Conservation (phyloP, 2,329 filamentous ascomycete genomes). For the Arthrobotrys iridis region DNA sequence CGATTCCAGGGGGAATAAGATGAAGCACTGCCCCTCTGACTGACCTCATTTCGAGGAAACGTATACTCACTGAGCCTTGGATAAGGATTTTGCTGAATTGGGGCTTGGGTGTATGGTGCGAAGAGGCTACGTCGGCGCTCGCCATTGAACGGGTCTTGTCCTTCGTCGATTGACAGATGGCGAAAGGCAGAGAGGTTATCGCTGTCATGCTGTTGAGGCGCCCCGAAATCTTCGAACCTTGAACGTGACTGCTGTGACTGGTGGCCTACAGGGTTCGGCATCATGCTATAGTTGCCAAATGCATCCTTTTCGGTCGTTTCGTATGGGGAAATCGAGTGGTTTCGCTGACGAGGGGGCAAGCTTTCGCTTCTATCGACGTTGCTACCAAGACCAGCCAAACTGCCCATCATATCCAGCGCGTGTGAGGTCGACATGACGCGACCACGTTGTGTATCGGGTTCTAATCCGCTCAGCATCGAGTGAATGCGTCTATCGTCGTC, state of each 20-base stretch:
- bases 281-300: conserved; percentile 49
- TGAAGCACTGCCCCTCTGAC: conserved; percentile 33
- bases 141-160: conserved; percentile 47
- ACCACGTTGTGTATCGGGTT: conserved; percentile 55
- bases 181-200: conserved; percentile 49
- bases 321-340: conserved; percentile 55
- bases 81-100: conserved; percentile 51
- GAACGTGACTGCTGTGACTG: conserved; percentile 47
- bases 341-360: conserved; percentile 57
- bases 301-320: conserved; percentile 46
- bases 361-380: conserved; percentile 58
- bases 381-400: conserved; percentile 34
- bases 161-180: conserved; percentile 57
- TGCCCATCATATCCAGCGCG: conserved; percentile 54
- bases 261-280: conserved; percentile 40
- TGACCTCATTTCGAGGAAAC: conserved; percentile 45
- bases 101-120: conserved; percentile 52
- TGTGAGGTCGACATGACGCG: conserved; percentile 58
- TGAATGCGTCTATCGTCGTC: conserved; percentile 54
- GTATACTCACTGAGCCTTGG: conserved; percentile 52
- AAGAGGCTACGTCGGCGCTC: conserved; percentile 49
- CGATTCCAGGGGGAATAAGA: conserved; percentile 52
- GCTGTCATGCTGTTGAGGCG: conserved; percentile 37
- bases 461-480: conserved; percentile 56
- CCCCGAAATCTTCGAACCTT: conserved; percentile 43